These are phyloP conservation scores for Rachicladosporium sp. DNA, from an alignment of 2,329 filamentous ascomycete species.

Conservation along the genomic window DNA sequence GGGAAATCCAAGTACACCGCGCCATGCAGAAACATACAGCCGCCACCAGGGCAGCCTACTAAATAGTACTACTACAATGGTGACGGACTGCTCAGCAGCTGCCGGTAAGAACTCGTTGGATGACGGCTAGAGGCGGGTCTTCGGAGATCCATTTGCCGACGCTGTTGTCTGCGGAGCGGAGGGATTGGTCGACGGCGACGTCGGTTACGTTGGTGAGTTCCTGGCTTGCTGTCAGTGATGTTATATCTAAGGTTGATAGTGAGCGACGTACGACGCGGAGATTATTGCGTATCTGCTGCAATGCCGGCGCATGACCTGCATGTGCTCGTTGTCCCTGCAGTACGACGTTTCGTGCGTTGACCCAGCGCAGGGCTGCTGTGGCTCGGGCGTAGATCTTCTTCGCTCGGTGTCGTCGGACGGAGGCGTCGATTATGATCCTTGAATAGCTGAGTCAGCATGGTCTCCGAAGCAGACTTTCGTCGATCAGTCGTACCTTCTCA, in stretches of 20 bases:
- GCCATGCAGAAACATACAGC: too few relatives aligned
- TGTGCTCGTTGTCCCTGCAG: slow-evolving; percentile 39
- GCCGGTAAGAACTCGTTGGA: slow-evolving; percentile 8
- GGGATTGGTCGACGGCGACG: slow-evolving; percentile 41
- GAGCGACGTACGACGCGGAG: slow-evolving; percentile 29
- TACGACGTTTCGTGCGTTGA: slow-evolving; percentile 39
- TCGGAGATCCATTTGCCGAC: slow-evolving; percentile 51
- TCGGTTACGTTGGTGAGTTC: slow-evolving; percentile 47
- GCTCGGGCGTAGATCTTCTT: slow-evolving; percentile 49
- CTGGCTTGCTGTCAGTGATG: slow-evolving; percentile 23
- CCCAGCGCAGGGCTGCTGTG: slow-evolving; percentile 47
- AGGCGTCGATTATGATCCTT: slow-evolving; percentile 49
- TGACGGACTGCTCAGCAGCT: too few relatives aligned
- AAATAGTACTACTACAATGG: too few relatives aligned
- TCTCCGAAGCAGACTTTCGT: neutral
- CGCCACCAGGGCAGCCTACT: too few relatives aligned
- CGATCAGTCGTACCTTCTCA: slow-evolving; percentile 36
- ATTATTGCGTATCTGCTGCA: slow-evolving; percentile 37
- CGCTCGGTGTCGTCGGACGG: slow-evolving; percentile 47
- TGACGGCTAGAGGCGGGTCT: slow-evolving; percentile 40
- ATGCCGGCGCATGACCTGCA: slow-evolving; percentile 33
- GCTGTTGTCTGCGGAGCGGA: slow-evolving; percentile 41
- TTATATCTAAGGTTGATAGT: slow-evolving; percentile 5
- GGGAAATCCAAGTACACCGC: too few relatives aligned
- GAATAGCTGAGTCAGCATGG: slow-evolving; percentile 6